Base-by-base conservation (phyloP, 1,284 basidiomycete genomes). In the Sanguinoderma infundibulare region DNA sequence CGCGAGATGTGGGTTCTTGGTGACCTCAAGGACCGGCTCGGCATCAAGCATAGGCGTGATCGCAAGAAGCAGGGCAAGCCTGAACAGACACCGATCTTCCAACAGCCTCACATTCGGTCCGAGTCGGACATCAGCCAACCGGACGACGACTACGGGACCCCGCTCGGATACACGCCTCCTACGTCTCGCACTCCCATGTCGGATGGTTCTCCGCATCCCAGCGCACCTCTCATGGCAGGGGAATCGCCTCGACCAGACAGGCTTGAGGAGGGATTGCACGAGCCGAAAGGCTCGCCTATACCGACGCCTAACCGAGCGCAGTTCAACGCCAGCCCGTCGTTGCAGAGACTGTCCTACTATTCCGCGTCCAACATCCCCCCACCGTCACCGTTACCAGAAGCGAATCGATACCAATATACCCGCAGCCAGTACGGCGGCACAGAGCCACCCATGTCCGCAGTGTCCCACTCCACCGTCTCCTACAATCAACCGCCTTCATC, bases 1-100 rank as follows among this genome's bases (percentile, higher is more conserved):
- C 87, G 95, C 22, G 95, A 98, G 76, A 90, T 87, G 81, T 96
- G 94, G 94, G 90, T 96, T 6, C 75, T 77, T 53, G 94, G 94
- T 5, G 87, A 94, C 70, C 81, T 96, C 58, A 96, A 96, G 73
- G 90, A 92, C 62, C 85, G 83, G 53, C 82, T 96, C 0, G 94
- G 94, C 0, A 83, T 96, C 58, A 74, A 78, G 47, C 89, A 87
- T 70, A 79, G 87, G 55, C 64, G 77, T 67, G 57, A 83, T 72
- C 69, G 81, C 79, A 76, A 74, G 60, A 76, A 74, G 60, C 69
- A 61, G 55, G 59, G 59, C 42, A 80, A 79, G 60, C 72, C 84
- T 2, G 89, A 92, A 75, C 79, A 81, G 17, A 81, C 85, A 2
- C 89, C 90, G 3, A 92, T 92, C 80, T 89, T 90, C 74, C 79